phyloP scores from a whole-genome alignment of 768 basidiomycete genomes.

The Mrakia gelida region DNA sequence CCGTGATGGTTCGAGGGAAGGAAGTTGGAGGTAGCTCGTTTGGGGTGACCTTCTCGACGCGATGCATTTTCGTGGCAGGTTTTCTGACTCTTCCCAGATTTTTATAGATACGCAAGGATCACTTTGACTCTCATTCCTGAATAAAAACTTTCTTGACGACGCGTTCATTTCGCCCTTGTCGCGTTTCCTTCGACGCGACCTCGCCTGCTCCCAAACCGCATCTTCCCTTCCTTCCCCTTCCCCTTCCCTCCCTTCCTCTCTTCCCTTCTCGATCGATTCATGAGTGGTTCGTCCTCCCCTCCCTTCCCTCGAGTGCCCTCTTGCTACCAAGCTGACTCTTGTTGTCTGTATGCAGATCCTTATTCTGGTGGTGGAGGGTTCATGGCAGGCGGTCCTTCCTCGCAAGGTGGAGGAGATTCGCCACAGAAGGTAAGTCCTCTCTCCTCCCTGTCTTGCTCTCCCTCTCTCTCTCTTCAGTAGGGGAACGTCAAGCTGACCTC shows the following conservation, averaged over 20 bases:
- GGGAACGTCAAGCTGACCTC: not conserved
- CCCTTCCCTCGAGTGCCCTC: not conserved
- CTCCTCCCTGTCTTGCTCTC: not conserved
- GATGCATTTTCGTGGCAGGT: too few species aligned
- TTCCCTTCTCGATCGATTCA: not conserved
- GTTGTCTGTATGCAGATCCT: not conserved
- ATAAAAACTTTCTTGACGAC: too few species aligned
- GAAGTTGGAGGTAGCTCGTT: too few species aligned
- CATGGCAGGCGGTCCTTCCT: not conserved
- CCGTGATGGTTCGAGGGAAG: too few species aligned
- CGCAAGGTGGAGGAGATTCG: constrained; percentile 20
- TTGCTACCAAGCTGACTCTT: not conserved
- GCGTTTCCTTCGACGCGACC: too few species aligned
- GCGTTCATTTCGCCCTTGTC: too few species aligned
- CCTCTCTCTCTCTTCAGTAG: not conserved
- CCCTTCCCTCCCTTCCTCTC: not conserved
- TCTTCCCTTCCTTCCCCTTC: too few species aligned
- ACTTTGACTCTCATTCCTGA: too few species aligned
- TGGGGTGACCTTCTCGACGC: too few species aligned
- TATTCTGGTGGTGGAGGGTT: constrained; percentile 3
- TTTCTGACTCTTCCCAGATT: too few species aligned
- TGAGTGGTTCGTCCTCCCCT: not conserved
- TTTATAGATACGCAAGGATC: too few species aligned
- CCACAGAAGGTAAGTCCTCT: constrained; percentile 5
- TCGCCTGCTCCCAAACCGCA: too few species aligned